These are phyloP conservation scores for Jackrogersella multiformis DNA, from an alignment of 495 filamentous ascomycete species.

Conservation along the genomic window DNA sequence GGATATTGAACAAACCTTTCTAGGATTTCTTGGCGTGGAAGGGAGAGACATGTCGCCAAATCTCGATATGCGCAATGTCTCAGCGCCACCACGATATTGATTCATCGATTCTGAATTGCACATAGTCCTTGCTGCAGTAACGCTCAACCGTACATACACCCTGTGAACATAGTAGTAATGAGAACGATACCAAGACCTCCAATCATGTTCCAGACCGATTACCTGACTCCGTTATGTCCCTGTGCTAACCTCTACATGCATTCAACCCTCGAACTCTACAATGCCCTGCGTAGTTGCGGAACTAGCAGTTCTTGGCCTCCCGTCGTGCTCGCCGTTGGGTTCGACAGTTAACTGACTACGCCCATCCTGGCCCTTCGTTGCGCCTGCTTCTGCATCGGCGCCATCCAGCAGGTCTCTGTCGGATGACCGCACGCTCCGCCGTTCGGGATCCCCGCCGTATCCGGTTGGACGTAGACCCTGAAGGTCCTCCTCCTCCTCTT, in stretches of 20 bases:
- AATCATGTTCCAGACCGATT: constrained; percentile 40
- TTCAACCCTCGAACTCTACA: constrained; percentile 55
- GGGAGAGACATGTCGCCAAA: neutral
- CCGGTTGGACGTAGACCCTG: constrained; percentile 43
- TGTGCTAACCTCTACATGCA: constrained; percentile 51
- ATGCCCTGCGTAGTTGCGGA: constrained; percentile 48
- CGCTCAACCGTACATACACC: constrained; percentile 16
- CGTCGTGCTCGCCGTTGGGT: constrained; percentile 30
- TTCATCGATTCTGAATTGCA: constrained; percentile 28
- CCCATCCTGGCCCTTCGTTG: constrained; percentile 41
- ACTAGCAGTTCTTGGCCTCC: constrained; percentile 41
- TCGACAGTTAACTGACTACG: constrained; percentile 37
- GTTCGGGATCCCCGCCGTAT: constrained; percentile 54
- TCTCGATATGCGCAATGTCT: constrained; percentile 14
- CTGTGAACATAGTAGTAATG: constrained; percentile 25
- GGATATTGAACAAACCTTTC: neutral
- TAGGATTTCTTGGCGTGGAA: neutral
- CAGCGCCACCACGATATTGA: constrained; percentile 8
- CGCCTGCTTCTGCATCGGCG: constrained; percentile 74
- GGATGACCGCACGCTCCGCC: constrained; percentile 71
- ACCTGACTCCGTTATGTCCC: constrained; percentile 37
- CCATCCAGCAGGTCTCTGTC: constrained; percentile 83
- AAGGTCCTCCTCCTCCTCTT: constrained; percentile 78
- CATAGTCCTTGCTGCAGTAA: constrained; percentile 12
- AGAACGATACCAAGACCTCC: constrained; percentile 30